Base-by-base conservation (phyloP, 257 asterid genomes). In the Lantana camara region DNA sequence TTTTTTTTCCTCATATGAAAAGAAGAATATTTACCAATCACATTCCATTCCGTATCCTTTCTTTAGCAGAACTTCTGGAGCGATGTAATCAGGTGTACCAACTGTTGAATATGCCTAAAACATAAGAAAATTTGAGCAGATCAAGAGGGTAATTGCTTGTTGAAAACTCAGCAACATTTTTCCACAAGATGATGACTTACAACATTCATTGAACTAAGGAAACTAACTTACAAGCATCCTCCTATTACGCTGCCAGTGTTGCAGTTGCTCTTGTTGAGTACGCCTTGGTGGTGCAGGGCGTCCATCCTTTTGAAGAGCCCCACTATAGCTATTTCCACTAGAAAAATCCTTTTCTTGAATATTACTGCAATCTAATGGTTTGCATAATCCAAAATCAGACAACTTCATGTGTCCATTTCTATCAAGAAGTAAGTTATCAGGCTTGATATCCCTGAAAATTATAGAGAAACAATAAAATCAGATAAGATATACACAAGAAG, bases 1-100 rank as follows among this genome's bases (percentile, higher is more conserved):
- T n/a, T n/a, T n/a, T n/a, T n/a, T n/a, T 65, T 45, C 63, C 48
- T 20, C 48, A 52, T 3, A 49, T 44, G 34, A 52, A 75, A 77
- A 20, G 40, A 12, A 64, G 69, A 59, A 68, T 1, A 66, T 16
- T 5, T 77, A 92, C 98, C 98, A 93, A 75, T 93, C 98, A 67
- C 98, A 93, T 73, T 93, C 98, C 96, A 90, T 89, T 64, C 94
- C 97, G 61, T 90, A 93, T 75, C 97, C 97, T 79, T 85, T 93
- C 83, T 90, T 93, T 77, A 92, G 77, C 64, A 93, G 72, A 72
- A 93, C 98, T 75, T 93, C 96, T 30, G 98, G 98, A 46, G 98
- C 98, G 63, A 93, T 93, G 80, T 93, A 93, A 80, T 93, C 98
- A 74, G 97, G 98, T 17, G 98, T 92, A 27, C 98, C 98, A 60